These are phyloP conservation scores for Dryas alaskensis DNA, from an alignment of 306 rosid genomes.

Conservation along the genomic window DNA sequence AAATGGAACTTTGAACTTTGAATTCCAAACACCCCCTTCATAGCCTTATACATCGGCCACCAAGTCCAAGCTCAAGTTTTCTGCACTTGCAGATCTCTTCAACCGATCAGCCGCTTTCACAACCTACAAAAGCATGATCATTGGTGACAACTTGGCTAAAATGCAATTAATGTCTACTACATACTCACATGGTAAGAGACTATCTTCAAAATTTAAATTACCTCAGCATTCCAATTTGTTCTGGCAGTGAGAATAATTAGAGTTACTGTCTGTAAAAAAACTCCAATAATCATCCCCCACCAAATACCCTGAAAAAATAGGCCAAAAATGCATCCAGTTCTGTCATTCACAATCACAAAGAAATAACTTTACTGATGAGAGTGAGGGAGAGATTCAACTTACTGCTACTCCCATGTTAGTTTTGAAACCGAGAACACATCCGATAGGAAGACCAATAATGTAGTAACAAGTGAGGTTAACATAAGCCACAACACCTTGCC, in stretches of 20 bases:
- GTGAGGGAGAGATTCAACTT: constrained; percentile 26
- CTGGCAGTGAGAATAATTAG: constrained; percentile 55
- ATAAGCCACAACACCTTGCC: constrained; percentile 76
- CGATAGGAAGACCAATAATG: constrained; percentile 60
- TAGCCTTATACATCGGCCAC: constrained; percentile 19
- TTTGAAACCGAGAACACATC: constrained; percentile 66
- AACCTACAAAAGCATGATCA: constrained; percentile 36
- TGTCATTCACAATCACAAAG: background rate
- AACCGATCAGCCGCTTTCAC: constrained; percentile 44
- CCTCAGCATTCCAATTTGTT: constrained; percentile 69
- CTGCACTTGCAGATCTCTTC: constrained; percentile 44
- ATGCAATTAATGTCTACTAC: background rate
- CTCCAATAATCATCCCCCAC: constrained; percentile 82
- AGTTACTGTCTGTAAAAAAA: constrained; percentile 56
- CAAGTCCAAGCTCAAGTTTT: constrained; percentile 28
- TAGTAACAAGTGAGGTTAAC: constrained; percentile 62
- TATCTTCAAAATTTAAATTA: constrained; percentile 10
- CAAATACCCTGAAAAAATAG: constrained; percentile 50
- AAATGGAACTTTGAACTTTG: background rate
- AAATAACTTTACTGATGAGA: background rate
- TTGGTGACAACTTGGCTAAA: constrained; percentile 4
- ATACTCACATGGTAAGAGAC: background rate
- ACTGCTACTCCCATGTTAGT: constrained; percentile 59
- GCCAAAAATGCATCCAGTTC: background rate
- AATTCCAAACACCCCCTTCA: background rate